Base-by-base conservation (phyloP, 2,329 filamentous ascomycete genomes). In the Didymella lethalis region DNA sequence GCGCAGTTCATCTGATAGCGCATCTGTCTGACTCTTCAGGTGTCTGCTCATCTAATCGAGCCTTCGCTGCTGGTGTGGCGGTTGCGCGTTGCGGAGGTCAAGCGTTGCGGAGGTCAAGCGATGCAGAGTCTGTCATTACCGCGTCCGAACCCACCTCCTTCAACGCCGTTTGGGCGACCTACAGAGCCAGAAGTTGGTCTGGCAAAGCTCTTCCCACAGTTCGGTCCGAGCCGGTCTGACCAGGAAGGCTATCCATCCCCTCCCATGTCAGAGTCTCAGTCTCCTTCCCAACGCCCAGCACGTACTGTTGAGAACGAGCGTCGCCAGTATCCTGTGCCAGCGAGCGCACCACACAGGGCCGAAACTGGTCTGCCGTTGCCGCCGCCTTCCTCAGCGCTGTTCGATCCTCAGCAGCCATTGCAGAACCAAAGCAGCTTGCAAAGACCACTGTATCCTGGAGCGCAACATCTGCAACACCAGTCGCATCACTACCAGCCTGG, bases 201-300 rank as follows among this genome's bases (percentile, higher is more conserved):
- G 71, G 68, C 65, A 60, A 75, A 74, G 53, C 66, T 71, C 36
- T 68, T 69, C 41, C 60, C 67, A 47, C 71, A 74, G 65, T 73
- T 75, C 72, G 74, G 74, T 70, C 73, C 73, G 59, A 65, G 54
- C 56, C 63, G 71, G 69, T 60, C 73, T 73, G 72, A 73, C 64
- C 71, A 70, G 53, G 66, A 72, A 63, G 69, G 70, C 66, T 82
- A 82, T 71, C 80, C 79, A 59, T 82, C 80, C 67, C 80, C 81
- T 73, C 81, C 81, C 73, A 83, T 83, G 81, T 83, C 81, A 76
- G 79, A 78, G 74, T 77, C 80, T 67, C 78, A 79, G 57, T 81
- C 80, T 61, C 78, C 80, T 64, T 65, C 70, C 59, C 71, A 71
- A 64, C 75, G 74, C 61, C 64, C 68, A 70, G 72, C 73, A 65